These are phyloP conservation scores for Phytophthora tentaculata DNA, from an alignment of 352 stramenopile species.

Conservation along the genomic window DNA sequence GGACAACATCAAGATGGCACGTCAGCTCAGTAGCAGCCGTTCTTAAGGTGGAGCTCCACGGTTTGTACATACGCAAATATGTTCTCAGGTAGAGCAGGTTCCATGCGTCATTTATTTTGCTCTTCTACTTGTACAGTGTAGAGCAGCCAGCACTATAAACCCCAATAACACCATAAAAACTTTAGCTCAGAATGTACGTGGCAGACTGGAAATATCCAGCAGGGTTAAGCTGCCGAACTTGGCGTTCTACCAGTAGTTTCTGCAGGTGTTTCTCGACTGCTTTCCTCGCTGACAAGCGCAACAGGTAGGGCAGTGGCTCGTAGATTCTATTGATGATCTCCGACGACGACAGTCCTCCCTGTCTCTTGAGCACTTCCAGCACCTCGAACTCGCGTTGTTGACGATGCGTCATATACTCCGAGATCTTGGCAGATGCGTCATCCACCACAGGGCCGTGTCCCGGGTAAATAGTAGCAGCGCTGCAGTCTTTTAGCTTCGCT, in stretches of 20 bases:
- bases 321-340: slow-evolving; percentile 67
- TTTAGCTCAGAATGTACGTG: slow-evolving; percentile 37
- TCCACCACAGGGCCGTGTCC: slow-evolving; percentile 75
- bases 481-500: slow-evolving; percentile 43
- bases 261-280: slow-evolving; percentile 67
- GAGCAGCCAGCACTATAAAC: slow-evolving; percentile 33
- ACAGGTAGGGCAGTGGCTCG: slow-evolving; percentile 53
- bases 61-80: slow-evolving; percentile 29
- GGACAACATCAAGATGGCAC: slow-evolving; percentile 63
- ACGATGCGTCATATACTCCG: slow-evolving; percentile 81
- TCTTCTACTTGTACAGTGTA: not conserved
- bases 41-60: slow-evolving; percentile 27
- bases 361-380: slow-evolving; percentile 44
- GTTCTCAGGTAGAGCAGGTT: slow-evolving; percentile 24
- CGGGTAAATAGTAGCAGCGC: slow-evolving; percentile 67
- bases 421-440: slow-evolving; percentile 70
- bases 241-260: slow-evolving; percentile 62
- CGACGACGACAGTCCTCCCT: slow-evolving; percentile 37
- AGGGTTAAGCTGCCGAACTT: slow-evolving; percentile 28
- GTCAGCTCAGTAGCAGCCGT: slow-evolving; percentile 43
- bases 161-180: slow-evolving; percentile 5
- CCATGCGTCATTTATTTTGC: slow-evolving; percentile 39
- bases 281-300: slow-evolving; percentile 59
- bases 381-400: slow-evolving; percentile 76
- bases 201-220: slow-evolving; percentile 38